These are phyloP conservation scores for Gastrolobium villosum DNA, from an alignment of 306 rosid genomes.

Conservation along the genomic window DNA sequence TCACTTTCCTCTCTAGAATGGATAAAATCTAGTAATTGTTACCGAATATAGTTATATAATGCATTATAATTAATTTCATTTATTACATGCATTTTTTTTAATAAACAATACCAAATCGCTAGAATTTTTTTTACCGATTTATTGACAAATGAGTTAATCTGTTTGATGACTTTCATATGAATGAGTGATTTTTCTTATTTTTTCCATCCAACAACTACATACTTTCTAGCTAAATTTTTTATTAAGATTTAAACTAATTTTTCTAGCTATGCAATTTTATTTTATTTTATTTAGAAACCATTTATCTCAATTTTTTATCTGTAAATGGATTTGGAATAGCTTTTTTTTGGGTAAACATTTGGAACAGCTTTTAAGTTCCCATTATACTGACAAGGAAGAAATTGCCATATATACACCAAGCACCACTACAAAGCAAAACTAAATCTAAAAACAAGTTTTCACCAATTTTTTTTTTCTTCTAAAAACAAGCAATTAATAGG, in stretches of 20 bases:
- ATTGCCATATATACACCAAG: background rate
- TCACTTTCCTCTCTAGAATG: background rate
- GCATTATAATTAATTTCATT: too few species aligned
- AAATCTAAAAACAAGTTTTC: constrained; percentile 26
- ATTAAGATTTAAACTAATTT: background rate
- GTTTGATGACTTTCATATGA: background rate
- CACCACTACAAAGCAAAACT: constrained; percentile 19
- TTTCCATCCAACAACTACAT: background rate
- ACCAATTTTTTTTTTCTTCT: too few species aligned
- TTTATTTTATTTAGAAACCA: background rate
- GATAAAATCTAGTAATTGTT: background rate
- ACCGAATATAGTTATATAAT: too few species aligned
- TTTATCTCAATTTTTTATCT: background rate
- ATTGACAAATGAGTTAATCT: background rate
- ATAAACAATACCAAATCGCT: background rate
- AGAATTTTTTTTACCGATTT: background rate
- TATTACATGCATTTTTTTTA: background rate
- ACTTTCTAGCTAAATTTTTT: background rate
- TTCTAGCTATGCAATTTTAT: background rate
- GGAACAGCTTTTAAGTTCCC: background rate
- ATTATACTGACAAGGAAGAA: constrained; percentile 13
- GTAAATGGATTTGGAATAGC: background rate
- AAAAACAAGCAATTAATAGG: constrained; percentile 26
- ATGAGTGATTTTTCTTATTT: background rate
- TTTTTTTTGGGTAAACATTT: background rate